phyloP scores from a whole-genome alignment of 108 stramenopile genomes.

The Nannochloropsis granulata region DNA sequence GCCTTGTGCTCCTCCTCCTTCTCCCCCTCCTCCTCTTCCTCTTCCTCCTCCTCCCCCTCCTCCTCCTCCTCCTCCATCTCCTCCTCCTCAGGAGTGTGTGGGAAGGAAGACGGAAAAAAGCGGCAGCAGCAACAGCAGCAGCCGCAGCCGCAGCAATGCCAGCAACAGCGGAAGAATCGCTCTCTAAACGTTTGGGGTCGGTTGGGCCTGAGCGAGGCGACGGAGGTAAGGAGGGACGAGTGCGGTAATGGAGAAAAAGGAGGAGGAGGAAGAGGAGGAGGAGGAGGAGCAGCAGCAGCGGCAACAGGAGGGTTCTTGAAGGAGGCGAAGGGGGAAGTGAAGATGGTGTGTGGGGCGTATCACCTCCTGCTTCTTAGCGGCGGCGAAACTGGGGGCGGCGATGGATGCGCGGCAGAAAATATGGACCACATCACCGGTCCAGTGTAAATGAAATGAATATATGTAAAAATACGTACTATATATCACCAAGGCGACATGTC shows the following conservation, averaged over 20 bases:
- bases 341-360: too few relatives aligned
- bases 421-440: too few relatives aligned
- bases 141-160: background rate
- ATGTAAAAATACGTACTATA: too few relatives aligned
- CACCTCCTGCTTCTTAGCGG: too few relatives aligned
- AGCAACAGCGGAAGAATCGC: background rate
- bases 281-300: background rate
- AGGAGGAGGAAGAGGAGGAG: background rate
- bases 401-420: too few relatives aligned
- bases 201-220: background rate
- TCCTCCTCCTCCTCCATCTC: background rate
- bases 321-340: too few relatives aligned
- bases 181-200: background rate
- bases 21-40: background rate
- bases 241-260: background rate
- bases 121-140: background rate
- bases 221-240: background rate
- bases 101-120: background rate
- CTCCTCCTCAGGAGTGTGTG: background rate
- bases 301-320: too few relatives aligned
- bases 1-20: background rate
- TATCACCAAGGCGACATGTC: too few relatives aligned
- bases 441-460: too few relatives aligned
- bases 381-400: too few relatives aligned
- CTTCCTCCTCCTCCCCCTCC: background rate